Conservation (phyloP, 2,329 filamentous ascomycete genomes). For the Fusarium mundagurra region DNA sequence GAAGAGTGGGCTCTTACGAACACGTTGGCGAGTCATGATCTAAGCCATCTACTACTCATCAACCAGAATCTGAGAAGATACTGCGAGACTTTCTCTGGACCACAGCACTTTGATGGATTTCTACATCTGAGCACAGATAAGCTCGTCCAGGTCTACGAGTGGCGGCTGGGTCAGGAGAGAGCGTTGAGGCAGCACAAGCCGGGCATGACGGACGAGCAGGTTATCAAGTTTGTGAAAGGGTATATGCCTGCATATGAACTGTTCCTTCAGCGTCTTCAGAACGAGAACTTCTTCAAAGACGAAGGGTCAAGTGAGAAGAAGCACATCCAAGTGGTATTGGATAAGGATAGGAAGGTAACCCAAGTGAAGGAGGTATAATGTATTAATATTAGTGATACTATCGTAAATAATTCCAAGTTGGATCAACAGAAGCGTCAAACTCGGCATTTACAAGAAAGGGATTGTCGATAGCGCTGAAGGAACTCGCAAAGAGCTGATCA, state of each 20-base stretch:
- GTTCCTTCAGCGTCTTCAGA: constrained; percentile 31
- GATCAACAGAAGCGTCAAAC: constrained; percentile 47
- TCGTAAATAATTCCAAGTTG: constrained; percentile 45
- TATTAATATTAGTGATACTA: neutral
- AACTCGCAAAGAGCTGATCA: constrained; percentile 48
- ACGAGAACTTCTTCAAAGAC: constrained; percentile 24
- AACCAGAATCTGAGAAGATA: constrained; percentile 39
- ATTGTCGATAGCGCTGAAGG: constrained; percentile 48
- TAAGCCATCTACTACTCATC: constrained; percentile 32
- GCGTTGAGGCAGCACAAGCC: constrained; percentile 33
- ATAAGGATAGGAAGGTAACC: constrained; percentile 12
- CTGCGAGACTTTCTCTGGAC: constrained; percentile 26
- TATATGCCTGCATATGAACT: constrained; percentile 43
- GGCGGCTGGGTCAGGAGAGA: constrained; percentile 34
- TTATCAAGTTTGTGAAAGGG: constrained; percentile 37
- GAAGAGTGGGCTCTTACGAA: constrained; percentile 4
- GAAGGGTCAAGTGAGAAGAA: neutral
- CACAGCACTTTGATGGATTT: constrained; percentile 33
- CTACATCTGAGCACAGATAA: constrained; percentile 39
- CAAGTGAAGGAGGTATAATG: constrained; percentile 19
- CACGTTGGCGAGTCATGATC: constrained; percentile 30
- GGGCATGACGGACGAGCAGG: constrained; percentile 39
- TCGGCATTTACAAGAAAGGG: constrained; percentile 47
- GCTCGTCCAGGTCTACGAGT: constrained; percentile 36
- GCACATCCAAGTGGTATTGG: constrained; percentile 19